Evolutionary conservation across 1,284 basidiomycete genomes (phyloP).

Genomic region (Ceraceosorus guamensis): DNA sequence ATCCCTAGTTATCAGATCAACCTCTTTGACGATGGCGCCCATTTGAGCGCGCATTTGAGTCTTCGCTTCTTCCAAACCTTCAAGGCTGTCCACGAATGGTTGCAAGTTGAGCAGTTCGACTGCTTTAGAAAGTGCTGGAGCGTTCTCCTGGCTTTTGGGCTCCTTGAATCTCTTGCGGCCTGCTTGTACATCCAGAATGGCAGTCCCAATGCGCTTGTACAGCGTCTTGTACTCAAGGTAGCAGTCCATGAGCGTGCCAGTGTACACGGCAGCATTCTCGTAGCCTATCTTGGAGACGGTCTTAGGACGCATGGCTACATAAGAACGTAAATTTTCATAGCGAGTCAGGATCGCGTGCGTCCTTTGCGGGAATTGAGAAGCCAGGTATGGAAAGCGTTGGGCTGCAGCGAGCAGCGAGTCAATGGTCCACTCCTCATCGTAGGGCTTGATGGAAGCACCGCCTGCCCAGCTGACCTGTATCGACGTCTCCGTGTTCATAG

Average conservation of each 20-base stretch:
- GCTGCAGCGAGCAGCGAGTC: slow-evolving; percentile 3
- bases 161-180: slow-evolving; percentile 4
- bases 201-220: neutral
- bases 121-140: neutral
- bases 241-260: slow-evolving; percentile 6
- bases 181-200: slow-evolving; percentile 3
- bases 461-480: slow-evolving; percentile 5
- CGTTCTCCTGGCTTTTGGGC: neutral
- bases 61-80: slow-evolving; percentile 1
- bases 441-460: slow-evolving; percentile 5
- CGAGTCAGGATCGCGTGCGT: slow-evolving; percentile 5
- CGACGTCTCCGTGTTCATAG: slow-evolving; percentile 2
- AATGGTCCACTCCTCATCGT: slow-evolving; percentile 7
- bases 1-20: slow-evolving; percentile 2
- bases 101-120: neutral
- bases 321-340: slow-evolving; percentile 3
- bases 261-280: slow-evolving; percentile 6
- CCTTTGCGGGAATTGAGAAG: slow-evolving; percentile 3
- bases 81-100: neutral
- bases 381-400: slow-evolving; percentile 5
- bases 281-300: slow-evolving; percentile 1
- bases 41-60: slow-evolving; percentile 5
- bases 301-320: neutral
- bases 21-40: slow-evolving; percentile 3
- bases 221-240: slow-evolving; percentile 9